Conservation (phyloP, 2,329 filamentous ascomycete genomes). For the Scedosporium aurantiacum region DNA sequence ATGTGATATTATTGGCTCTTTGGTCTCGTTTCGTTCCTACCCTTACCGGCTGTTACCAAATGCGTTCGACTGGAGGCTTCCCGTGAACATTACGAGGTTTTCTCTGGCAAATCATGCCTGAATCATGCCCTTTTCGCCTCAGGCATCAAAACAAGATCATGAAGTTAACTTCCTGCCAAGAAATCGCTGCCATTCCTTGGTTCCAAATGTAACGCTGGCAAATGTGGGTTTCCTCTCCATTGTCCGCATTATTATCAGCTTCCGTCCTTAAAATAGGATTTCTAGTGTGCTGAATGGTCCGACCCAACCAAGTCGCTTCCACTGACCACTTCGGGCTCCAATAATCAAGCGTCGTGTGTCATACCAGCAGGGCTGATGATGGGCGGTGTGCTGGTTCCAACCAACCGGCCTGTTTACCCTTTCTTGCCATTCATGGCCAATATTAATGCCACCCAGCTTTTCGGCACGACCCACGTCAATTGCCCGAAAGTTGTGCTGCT, state of each 20-base stretch:
- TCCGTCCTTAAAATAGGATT: slow-evolving; percentile 1
- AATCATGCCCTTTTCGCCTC: background rate
- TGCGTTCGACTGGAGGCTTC: too few relatives aligned
- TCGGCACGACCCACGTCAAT: background rate
- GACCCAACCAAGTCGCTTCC: background rate
- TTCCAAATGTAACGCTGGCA: background rate
- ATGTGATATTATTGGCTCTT: too few relatives aligned
- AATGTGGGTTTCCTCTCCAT: background rate
- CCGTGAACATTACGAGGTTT: too few relatives aligned
- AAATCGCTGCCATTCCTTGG: background rate
- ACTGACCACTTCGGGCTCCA: background rate
- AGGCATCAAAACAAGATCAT: background rate
- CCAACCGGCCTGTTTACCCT: background rate
- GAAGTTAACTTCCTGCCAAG: background rate
- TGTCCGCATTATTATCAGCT: background rate
- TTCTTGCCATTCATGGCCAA: background rate
- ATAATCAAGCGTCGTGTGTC: background rate
- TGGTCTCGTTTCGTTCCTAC: too few relatives aligned
- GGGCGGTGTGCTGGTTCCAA: background rate
- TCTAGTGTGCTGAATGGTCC: background rate
- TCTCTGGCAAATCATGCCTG: too few relatives aligned
- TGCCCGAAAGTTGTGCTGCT: background rate
- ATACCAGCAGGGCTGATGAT: slow-evolving; percentile 3
- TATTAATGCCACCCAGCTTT: background rate
- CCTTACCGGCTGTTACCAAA: too few relatives aligned